Evolutionary conservation across 1,139 yeast genomes (phyloP).

Genomic region (Magnusiomyces magnusii): DNA sequence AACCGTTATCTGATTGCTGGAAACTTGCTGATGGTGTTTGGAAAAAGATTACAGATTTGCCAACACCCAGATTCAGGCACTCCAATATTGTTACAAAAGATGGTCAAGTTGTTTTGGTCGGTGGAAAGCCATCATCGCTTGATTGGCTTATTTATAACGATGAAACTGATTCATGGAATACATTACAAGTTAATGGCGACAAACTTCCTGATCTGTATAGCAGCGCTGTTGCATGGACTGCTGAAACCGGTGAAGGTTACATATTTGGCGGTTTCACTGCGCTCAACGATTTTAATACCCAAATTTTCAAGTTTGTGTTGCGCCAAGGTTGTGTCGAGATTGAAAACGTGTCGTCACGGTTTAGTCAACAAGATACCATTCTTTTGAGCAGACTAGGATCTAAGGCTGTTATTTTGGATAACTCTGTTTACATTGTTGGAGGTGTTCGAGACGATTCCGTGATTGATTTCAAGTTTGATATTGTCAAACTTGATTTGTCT

Average conservation of each 20-base stretch:
- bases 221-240: conserved; percentile 35
- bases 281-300: conserved; percentile 34
- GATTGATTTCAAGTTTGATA: conserved; percentile 35
- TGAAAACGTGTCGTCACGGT: conserved; percentile 15
- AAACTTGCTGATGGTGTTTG: conserved; percentile 30
- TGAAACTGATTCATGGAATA: conserved; percentile 22
- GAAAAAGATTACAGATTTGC: conserved; percentile 37
- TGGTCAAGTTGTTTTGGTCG: conserved; percentile 43
- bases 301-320: conserved; percentile 35
- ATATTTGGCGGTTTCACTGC: conserved; percentile 49
- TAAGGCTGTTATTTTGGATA: conserved; percentile 18
- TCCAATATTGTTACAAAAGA: conserved; percentile 35
- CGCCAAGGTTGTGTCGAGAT: conserved; percentile 15
- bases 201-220: conserved; percentile 18
- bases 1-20: conserved; percentile 41
- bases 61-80: conserved; percentile 50
- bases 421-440: conserved; percentile 45
- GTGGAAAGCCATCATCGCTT: conserved; percentile 37
- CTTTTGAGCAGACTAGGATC: conserved; percentile 20
- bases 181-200: conserved; percentile 22
- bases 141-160: conserved; percentile 13
- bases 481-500: conserved; percentile 36
- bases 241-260: conserved; percentile 34
- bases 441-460: conserved; percentile 46
- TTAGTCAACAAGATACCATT: not conserved